Percentiles rank a stretch among this genome's conserved stretches.
phyloP scores from a whole-genome alignment of 345 rosid genomes.

The Hypericum perforatum region DNA sequence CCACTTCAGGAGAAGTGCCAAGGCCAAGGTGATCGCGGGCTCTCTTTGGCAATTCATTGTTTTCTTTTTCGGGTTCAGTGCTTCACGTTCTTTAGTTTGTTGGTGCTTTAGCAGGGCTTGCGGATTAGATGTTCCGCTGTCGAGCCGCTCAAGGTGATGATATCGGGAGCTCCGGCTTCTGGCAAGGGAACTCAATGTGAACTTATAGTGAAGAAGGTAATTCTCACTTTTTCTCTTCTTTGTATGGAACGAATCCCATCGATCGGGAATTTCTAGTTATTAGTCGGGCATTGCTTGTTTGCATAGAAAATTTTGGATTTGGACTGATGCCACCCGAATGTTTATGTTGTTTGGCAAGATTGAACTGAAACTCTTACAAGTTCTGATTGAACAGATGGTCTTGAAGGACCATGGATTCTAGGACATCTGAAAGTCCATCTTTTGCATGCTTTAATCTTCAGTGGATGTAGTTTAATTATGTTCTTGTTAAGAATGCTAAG shows the following conservation, averaged over 20 bases:
- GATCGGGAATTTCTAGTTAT: no score
- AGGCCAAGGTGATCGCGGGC: constrained; percentile 21
- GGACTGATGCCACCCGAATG: no score
- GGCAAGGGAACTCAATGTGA: constrained; percentile 96
- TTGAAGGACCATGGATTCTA: no score
- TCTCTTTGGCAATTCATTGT: not conserved
- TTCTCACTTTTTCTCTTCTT: not conserved
- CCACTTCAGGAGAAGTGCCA: constrained; percentile 16
- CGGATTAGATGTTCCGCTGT: constrained; percentile 38
- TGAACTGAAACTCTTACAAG: no score
- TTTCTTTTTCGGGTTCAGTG: not conserved
- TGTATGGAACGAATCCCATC: no score
- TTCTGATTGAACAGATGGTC: no score
- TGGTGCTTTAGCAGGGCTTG: constrained; percentile 21
- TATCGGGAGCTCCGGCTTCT: constrained; percentile 86
- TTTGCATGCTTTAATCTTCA: not conserved
- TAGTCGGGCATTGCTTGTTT: no score
- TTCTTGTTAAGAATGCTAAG: no score
- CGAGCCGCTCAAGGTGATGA: constrained; percentile 79
- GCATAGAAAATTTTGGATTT: no score
- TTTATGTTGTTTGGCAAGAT: no score
- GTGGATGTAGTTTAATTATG: not conserved
- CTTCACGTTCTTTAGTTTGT: not conserved
- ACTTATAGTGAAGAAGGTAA: constrained; percentile 65
- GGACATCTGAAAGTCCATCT: not conserved